Evolutionary conservation across 179 eudicot species (phyloP).

Genomic region (Amaranthus tricolor): DNA sequence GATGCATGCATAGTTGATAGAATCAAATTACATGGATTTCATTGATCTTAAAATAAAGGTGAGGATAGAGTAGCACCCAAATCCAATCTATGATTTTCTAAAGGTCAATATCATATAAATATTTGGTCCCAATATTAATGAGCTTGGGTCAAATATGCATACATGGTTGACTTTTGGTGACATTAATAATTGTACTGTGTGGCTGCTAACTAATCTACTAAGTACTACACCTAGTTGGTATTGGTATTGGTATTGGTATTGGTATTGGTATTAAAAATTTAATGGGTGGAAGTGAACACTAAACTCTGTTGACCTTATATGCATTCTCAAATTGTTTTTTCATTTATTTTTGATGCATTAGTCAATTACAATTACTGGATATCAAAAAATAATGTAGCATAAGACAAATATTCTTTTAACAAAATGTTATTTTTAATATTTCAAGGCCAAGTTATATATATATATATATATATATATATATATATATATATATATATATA

Average conservation of each 20-base stretch:
- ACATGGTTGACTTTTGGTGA: not conserved
- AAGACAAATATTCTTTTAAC: not conserved
- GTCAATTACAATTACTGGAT: slow-evolving; percentile 9
- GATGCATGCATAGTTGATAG: too few relatives aligned
- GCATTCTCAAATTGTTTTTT: not conserved
- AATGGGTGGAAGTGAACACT: slow-evolving; percentile 13
- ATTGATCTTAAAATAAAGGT: too few relatives aligned
- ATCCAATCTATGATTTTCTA: too few relatives aligned
- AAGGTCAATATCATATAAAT: too few relatives aligned
- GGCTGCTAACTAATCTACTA: slow-evolving; percentile 4
- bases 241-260: not conserved
- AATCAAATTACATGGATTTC: too few relatives aligned
- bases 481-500: too few relatives aligned
- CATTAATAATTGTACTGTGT: not conserved
- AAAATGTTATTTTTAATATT: not conserved
- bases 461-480: too few relatives aligned
- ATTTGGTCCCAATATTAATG: too few relatives aligned
- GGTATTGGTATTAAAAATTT: not conserved
- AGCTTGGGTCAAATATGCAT: not conserved
- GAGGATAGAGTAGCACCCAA: too few relatives aligned
- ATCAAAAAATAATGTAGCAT: not conserved
- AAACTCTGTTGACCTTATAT: slow-evolving; percentile 11
- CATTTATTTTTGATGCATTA: not conserved
- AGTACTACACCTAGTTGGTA: not conserved
- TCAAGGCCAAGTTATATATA: slow-evolving; percentile 14